phyloP scores from a whole-genome alignment of 441 rosid species.

The Monsonia emarginata region DNA sequence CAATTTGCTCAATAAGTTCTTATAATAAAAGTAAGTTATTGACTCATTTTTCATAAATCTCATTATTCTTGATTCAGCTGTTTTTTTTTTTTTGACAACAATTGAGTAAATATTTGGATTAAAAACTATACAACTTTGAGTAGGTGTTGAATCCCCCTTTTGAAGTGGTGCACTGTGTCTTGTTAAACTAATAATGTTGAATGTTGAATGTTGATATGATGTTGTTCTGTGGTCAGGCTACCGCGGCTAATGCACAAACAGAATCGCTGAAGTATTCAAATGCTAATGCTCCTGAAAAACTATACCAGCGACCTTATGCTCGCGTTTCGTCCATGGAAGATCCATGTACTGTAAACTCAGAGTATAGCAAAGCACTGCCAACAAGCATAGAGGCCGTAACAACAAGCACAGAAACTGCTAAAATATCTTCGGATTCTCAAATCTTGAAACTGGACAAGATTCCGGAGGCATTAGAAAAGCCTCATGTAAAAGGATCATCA shows the following conservation, averaged over 20 bases:
- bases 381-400: slow-evolving; percentile 30
- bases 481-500: slow-evolving; percentile 52
- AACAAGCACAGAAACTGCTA: slow-evolving; percentile 30
- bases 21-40: too few species aligned
- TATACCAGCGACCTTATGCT: slow-evolving; percentile 72
- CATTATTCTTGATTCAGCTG: too few species aligned
- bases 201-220: too few species aligned
- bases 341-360: slow-evolving; percentile 46
- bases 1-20: too few species aligned
- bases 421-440: slow-evolving; percentile 37
- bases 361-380: slow-evolving; percentile 51
- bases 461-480: slow-evolving; percentile 53
- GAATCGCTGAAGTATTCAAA: slow-evolving; percentile 34
- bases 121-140: too few species aligned
- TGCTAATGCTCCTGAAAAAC: slow-evolving; percentile 34
- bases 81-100: too few species aligned
- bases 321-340: slow-evolving; percentile 73
- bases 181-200: too few species aligned
- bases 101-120: too few species aligned
- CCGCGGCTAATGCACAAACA: slow-evolving; percentile 30
- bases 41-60: too few species aligned
- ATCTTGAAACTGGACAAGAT: slow-evolving; percentile 44
- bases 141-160: too few species aligned
- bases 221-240: slow-evolving; percentile 46
- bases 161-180: too few species aligned